Conservation (phyloP, 2,329 filamentous ascomycete species). For the Ampelomyces quisqualis region DNA sequence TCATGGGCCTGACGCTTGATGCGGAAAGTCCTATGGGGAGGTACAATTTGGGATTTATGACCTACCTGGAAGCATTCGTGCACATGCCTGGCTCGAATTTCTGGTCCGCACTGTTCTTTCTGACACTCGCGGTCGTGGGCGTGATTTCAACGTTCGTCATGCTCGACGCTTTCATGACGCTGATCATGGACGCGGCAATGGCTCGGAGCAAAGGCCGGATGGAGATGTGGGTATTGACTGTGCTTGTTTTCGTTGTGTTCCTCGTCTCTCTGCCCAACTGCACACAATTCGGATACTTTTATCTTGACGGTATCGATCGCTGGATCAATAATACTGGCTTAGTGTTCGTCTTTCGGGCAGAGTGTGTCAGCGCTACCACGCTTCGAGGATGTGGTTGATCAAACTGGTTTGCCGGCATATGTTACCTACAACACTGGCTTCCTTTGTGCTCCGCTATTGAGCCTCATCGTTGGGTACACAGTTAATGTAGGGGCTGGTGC, state of each 20-base stretch:
- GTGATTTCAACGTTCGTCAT: constrained; percentile 59
- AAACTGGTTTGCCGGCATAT: constrained; percentile 47
- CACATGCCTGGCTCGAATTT: constrained; percentile 57
- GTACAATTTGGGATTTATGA: constrained; percentile 57
- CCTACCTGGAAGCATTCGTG: constrained; percentile 54
- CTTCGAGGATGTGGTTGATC: constrained; percentile 48
- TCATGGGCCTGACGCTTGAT: constrained; percentile 38
- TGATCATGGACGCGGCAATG: constrained; percentile 50
- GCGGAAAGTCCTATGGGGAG: constrained; percentile 49
- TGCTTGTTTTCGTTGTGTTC: constrained; percentile 50
- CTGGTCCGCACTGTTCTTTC: constrained; percentile 57
- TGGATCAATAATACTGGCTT: constrained; percentile 57
- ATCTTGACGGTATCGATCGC: constrained; percentile 54
- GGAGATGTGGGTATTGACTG: constrained; percentile 50
- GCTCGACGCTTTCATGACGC: constrained; percentile 55
- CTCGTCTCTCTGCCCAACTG: constrained; percentile 56
- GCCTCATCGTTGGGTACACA: constrained; percentile 51
- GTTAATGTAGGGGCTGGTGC: constrained; percentile 47
- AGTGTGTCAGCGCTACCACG: constrained; percentile 54
- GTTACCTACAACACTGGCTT: constrained; percentile 51
- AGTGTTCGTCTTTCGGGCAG: constrained; percentile 53
- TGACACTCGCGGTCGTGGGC: constrained; percentile 56
- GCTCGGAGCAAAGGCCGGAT: constrained; percentile 30
- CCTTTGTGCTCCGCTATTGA: constrained; percentile 52
- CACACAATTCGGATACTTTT: constrained; percentile 56